phyloP scores from a whole-genome alignment of 2,329 filamentous ascomycete genomes.

The Pseudogymnoascus sp. region DNA sequence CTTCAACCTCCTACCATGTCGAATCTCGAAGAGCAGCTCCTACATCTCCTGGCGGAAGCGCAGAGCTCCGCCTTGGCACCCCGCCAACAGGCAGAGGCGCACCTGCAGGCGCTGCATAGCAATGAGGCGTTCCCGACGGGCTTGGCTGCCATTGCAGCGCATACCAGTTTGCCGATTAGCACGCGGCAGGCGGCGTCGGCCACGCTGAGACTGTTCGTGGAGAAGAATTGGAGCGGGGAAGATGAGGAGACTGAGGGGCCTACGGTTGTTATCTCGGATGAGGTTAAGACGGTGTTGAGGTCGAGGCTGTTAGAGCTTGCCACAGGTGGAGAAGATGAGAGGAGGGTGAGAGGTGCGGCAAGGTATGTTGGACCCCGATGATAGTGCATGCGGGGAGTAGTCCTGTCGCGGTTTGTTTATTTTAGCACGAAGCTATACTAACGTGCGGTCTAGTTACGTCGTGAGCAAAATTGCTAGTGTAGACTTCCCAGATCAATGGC shows the following conservation, averaged over 20 bases:
- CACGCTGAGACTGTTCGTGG: slow-evolving; percentile 74
- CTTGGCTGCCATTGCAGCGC: slow-evolving; percentile 73
- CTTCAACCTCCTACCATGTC: slow-evolving; percentile 1
- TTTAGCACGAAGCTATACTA: slow-evolving; percentile 13
- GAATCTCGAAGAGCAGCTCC: slow-evolving; percentile 69
- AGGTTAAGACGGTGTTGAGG: slow-evolving; percentile 67
- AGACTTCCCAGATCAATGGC: slow-evolving; percentile 95
- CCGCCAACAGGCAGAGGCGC: slow-evolving; percentile 74
- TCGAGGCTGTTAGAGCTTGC: slow-evolving; percentile 70
- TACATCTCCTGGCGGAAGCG: slow-evolving; percentile 80
- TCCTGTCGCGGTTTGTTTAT: not conserved
- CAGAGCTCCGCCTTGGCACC: slow-evolving; percentile 69
- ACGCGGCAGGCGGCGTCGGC: slow-evolving; percentile 80
- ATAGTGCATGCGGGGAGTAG: not conserved
- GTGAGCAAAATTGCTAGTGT: slow-evolving; percentile 90
- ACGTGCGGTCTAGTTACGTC: slow-evolving; percentile 44
- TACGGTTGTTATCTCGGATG: slow-evolving; percentile 62
- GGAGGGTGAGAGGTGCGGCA: slow-evolving; percentile 82
- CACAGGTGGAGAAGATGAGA: slow-evolving; percentile 62
- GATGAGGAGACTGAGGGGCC: slow-evolving; percentile 53
- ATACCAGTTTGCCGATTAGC: slow-evolving; percentile 64
- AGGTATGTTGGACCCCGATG: slow-evolving; percentile 49
- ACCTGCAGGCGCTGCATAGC: slow-evolving; percentile 35
- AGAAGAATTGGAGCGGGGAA: slow-evolving; percentile 73
- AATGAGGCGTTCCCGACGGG: slow-evolving; percentile 69